Conservation (phyloP, 805 yeast species). For the Wickerhamiella allomyrinae region DNA sequence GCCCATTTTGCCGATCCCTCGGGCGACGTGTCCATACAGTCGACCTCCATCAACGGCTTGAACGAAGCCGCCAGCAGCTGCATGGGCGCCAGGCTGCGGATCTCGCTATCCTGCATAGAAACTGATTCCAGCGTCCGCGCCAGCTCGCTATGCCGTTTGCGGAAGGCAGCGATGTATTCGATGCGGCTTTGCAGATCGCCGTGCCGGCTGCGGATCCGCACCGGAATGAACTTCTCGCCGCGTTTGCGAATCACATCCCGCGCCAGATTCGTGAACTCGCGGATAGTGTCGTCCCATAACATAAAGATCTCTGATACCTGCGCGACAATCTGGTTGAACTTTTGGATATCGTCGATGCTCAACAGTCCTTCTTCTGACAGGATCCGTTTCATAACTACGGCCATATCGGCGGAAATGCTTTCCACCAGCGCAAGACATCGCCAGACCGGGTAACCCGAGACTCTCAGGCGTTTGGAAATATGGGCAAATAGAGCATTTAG, state of each 20-base stretch:
- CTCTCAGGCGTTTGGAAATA: constrained; percentile 43
- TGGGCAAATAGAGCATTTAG: constrained; percentile 41
- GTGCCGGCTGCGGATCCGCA: constrained; percentile 41
- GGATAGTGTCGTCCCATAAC: constrained; percentile 45
- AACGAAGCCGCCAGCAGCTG: constrained; percentile 31
- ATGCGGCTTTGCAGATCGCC: constrained; percentile 30
- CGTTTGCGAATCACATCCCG: constrained; percentile 66
- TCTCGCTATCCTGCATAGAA: constrained; percentile 8
- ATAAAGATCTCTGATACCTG: background rate
- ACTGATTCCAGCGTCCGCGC: constrained; percentile 10
- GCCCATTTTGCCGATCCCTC: constrained; percentile 32
- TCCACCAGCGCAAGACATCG: constrained; percentile 56
- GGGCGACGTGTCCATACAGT: constrained; percentile 21
- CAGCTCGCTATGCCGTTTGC: constrained; percentile 41
- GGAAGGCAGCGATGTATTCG: constrained; percentile 31
- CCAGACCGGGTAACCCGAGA: constrained; percentile 45
- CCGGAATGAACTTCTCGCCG: constrained; percentile 52
- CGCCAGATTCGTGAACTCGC: constrained; percentile 49
- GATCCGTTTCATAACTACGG: constrained; percentile 29
- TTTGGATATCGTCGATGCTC: background rate
- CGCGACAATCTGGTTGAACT: background rate
- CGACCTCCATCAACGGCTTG: constrained; percentile 26
- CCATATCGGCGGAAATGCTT: constrained; percentile 44
- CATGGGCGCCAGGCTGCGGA: constrained; percentile 18
- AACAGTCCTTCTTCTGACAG: background rate